Evolutionary conservation across 768 basidiomycete genomes (phyloP).

Genomic region (Tephrocybe sp.): DNA sequence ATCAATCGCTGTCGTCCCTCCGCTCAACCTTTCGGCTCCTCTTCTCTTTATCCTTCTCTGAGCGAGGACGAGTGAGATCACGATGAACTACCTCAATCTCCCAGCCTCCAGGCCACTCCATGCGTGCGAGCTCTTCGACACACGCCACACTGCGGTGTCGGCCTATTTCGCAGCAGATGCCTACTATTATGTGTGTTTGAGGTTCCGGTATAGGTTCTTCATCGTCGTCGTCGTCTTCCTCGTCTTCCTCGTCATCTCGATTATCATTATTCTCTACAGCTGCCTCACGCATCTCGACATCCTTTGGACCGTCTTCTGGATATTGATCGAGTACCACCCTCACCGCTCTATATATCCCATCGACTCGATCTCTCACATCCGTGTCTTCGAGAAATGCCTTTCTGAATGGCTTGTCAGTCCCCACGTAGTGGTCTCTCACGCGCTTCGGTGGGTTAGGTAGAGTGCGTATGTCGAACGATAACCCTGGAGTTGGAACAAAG

Average conservation of each 20-base stretch:
- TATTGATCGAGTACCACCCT: neutral
- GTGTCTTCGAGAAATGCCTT: neutral
- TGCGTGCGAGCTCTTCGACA: constrained; percentile 11
- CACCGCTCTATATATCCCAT: neutral
- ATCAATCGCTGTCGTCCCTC: too few relatives aligned
- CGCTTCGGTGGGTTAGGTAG: constrained; percentile 8
- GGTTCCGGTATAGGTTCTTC: neutral
- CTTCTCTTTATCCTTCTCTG: constrained; percentile 13
- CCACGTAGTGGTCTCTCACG: neutral
- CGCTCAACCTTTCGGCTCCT: neutral
- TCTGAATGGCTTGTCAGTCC: neutral
- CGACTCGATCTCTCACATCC: neutral
- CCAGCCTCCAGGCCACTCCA: constrained; percentile 9
- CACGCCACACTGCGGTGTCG: constrained; percentile 12
- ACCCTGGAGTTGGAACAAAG: neutral
- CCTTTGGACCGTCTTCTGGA: neutral
- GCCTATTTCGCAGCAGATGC: constrained; percentile 12
- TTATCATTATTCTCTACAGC: neutral
- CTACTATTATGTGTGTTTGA: neutral
- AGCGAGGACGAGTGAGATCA: constrained; percentile 2
- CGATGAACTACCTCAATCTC: constrained; percentile 6
- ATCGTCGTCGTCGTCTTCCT: neutral
- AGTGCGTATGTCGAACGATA: constrained; percentile 11
- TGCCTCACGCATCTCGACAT: neutral
- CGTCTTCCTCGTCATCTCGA: neutral